Evolutionary conservation across 805 yeast species (phyloP).

Genomic region (Dipodascopsis tothii): DNA sequence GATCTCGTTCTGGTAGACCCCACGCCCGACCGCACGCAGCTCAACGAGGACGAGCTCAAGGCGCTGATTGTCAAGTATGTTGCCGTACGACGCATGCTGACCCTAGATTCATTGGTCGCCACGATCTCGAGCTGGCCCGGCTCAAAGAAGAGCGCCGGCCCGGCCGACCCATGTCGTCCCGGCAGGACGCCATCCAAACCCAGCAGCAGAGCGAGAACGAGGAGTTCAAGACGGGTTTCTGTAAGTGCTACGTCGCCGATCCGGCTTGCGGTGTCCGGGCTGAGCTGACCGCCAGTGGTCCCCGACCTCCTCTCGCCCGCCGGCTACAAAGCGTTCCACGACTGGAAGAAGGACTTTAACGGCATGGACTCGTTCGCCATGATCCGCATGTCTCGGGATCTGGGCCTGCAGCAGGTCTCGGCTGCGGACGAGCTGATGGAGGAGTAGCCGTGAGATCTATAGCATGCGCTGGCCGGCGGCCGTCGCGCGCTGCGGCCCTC

Average conservation of each 20-base stretch:
- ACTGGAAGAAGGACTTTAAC: conserved; percentile 81
- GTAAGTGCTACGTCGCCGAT: conserved; percentile 13
- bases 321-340: conserved; percentile 52
- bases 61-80: conserved; percentile 48
- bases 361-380: conserved; percentile 59
- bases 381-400: conserved; percentile 29
- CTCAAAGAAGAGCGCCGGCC: conserved; percentile 61
- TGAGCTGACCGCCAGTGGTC: conserved; percentile 34
- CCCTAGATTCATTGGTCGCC: conserved; percentile 46
- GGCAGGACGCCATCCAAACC: conserved; percentile 60
- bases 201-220: conserved; percentile 53
- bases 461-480: too few relatives aligned
- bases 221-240: conserved; percentile 60
- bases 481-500: too few relatives aligned
- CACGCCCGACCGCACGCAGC: too few relatives aligned
- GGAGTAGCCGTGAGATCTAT: too few relatives aligned
- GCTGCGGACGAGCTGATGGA: background rate
- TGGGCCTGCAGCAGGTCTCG: conserved; percentile 7
- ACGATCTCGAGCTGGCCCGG: conserved; percentile 65
- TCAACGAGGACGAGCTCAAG: conserved; percentile 52
- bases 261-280: background rate
- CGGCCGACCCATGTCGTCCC: conserved; percentile 75
- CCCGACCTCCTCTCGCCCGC: conserved; percentile 63
- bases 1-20: too few relatives aligned
- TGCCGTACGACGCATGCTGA: too few relatives aligned